Conservation (phyloP, 768 basidiomycete genomes). For the Podaxis carcinomalis region DNA sequence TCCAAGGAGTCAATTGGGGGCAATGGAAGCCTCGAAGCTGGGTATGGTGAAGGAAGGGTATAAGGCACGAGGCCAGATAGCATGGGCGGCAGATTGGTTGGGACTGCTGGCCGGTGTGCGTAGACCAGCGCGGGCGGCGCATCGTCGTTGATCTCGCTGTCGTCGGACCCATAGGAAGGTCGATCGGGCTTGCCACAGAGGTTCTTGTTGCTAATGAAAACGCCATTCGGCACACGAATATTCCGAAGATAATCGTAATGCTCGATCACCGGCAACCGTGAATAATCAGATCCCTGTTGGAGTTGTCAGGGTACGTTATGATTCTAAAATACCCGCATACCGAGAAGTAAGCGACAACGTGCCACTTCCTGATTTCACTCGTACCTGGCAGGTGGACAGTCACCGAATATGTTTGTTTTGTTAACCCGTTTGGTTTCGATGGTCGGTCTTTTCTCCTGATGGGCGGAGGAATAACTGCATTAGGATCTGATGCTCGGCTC, state of each 20-base stretch:
- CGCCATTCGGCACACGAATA: constrained; percentile 61
- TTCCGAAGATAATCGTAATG: constrained; percentile 69
- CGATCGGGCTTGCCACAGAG: constrained; percentile 37
- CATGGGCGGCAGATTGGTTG: constrained; percentile 16
- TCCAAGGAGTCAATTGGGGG: constrained; percentile 5
- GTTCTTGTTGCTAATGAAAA: constrained; percentile 71
- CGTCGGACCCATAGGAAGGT: constrained; percentile 42
- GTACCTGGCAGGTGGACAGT: constrained; percentile 62
- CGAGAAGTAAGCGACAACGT: constrained; percentile 80
- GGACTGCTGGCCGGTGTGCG: constrained; percentile 13
- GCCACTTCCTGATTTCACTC: constrained; percentile 67
- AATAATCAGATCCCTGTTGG: constrained; percentile 61
- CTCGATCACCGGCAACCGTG: constrained; percentile 66
- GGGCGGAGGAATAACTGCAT: constrained; percentile 50
- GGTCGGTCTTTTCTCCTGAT: constrained; percentile 73
- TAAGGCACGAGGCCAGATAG: constrained; percentile 8
- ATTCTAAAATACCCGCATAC: constrained; percentile 32
- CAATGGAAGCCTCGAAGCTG: constrained; percentile 1
- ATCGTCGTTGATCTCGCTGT: constrained; percentile 37
- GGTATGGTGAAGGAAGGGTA: constrained; percentile 7
- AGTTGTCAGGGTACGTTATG: constrained; percentile 9
- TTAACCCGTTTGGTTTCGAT: constrained; percentile 75
- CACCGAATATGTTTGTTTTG: constrained; percentile 83
- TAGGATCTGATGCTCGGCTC: constrained; percentile 57
- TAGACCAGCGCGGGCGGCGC: constrained; percentile 14